Percentiles rank a stretch among this genome's conserved stretches.
These are phyloP conservation scores for Trichoderma afroharzianum DNA, from an alignment of 2,329 filamentous ascomycete species.

Conservation along the genomic window DNA sequence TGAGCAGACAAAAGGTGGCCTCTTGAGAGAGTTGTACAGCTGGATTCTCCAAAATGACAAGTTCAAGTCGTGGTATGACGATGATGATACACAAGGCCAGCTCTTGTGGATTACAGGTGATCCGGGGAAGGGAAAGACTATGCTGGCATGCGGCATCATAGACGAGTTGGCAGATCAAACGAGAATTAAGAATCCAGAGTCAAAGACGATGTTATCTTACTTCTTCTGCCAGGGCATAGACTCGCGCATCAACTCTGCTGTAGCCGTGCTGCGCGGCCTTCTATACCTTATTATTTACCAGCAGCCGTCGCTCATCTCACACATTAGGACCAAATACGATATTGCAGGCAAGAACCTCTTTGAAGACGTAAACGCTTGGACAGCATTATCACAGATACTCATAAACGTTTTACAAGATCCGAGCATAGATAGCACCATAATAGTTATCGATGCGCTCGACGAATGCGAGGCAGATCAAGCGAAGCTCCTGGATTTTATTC, in stretches of 20 bases:
- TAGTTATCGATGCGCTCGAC: neutral
- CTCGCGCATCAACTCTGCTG: slow-evolving; percentile 34
- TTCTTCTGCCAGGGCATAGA: slow-evolving; percentile 22
- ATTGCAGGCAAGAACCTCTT: slow-evolving; percentile 33
- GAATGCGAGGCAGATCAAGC: neutral
- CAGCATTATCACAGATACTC: slow-evolving; percentile 36
- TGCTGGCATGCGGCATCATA: slow-evolving; percentile 39
- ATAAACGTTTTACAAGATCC: slow-evolving; percentile 33
- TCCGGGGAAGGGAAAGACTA: slow-evolving; percentile 43
- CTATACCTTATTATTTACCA: slow-evolving; percentile 37
- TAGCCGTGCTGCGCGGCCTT: slow-evolving; percentile 40
- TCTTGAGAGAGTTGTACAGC: slow-evolving; percentile 25
- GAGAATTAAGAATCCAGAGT: neutral
- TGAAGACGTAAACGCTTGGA: slow-evolving; percentile 36
- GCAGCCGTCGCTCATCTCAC: slow-evolving; percentile 30
- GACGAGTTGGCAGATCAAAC: neutral
- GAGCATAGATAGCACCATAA: slow-evolving; percentile 17
- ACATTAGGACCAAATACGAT: slow-evolving; percentile 34
- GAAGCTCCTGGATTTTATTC: neutral
- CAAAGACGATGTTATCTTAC: slow-evolving; percentile 8
- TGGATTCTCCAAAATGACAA: slow-evolving; percentile 32
- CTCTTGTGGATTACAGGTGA: slow-evolving; percentile 39
- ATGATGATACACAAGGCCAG: slow-evolving; percentile 1
- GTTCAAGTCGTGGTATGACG: slow-evolving; percentile 22
- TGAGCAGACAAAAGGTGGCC: slow-evolving; percentile 21